These are phyloP conservation scores for Warburgia ugandensis DNA, from an alignment of 164 flowering plant genomes.

Conservation along the genomic window DNA sequence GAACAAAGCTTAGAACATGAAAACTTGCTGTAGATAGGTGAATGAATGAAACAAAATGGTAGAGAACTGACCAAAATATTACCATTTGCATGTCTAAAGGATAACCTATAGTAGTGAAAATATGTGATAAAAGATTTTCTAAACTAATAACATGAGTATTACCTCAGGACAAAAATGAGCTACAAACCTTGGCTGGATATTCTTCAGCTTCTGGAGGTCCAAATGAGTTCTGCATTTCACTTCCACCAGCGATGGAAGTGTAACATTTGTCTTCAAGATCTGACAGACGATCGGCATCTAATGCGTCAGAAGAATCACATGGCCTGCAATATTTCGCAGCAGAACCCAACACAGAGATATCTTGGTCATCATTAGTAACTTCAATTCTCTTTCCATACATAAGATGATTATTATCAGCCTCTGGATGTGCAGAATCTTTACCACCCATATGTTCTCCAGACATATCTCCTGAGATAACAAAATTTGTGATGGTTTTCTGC, in stretches of 20 bases:
- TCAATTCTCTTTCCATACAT: constrained; percentile 18
- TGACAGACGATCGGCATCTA: constrained; percentile 13
- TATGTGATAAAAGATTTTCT: background rate
- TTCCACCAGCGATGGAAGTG: constrained; percentile 11
- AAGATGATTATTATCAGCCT: constrained; percentile 12
- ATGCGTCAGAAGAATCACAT: constrained; percentile 19
- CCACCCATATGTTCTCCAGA: constrained; percentile 18
- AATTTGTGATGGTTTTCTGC: constrained; percentile 60
- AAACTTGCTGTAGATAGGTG: no score
- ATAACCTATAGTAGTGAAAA: background rate
- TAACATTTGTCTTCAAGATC: constrained; percentile 16
- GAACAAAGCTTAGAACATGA: no score
- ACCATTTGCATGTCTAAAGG: background rate
- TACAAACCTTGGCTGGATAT: constrained; percentile 19
- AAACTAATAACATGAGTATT: background rate
- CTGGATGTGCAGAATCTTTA: constrained; percentile 19
- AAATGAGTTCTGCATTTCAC: constrained; percentile 13
- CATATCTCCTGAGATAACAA: constrained; percentile 34
- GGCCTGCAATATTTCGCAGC: background rate
- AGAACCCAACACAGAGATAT: constrained; percentile 5
- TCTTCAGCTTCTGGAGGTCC: constrained; percentile 7
- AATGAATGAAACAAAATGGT: no score
- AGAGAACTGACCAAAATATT: background rate
- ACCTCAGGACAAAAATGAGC: background rate
- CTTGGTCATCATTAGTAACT: constrained; percentile 14